phyloP scores from a whole-genome alignment of 2,329 filamentous ascomycete species.

The Beauveria asiatica region DNA sequence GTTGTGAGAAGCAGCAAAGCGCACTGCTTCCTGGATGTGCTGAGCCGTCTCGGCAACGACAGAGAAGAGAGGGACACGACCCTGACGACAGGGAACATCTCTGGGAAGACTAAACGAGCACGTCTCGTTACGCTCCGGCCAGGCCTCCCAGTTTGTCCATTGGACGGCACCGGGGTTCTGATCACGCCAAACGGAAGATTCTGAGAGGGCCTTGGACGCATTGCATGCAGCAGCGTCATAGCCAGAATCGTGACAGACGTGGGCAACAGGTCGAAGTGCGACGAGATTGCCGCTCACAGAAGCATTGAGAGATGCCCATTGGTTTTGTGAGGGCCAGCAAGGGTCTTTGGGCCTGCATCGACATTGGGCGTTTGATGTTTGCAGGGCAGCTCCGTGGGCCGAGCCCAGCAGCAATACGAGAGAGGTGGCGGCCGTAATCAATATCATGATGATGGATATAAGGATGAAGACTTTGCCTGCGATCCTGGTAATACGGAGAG shows the following conservation, averaged over 20 bases:
- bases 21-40: slow-evolving; percentile 29
- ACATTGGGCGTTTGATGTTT: slow-evolving; percentile 20
- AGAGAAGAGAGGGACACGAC: slow-evolving; percentile 28
- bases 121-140: slow-evolving; percentile 25
- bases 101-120: slow-evolving; percentile 25
- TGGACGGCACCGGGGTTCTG: slow-evolving; percentile 27
- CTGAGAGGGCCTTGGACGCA: slow-evolving; percentile 21
- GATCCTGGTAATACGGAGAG: neutral
- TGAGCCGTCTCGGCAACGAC: slow-evolving; percentile 22
- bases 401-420: neutral
- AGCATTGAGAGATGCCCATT: slow-evolving; percentile 41
- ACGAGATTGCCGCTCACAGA: slow-evolving; percentile 41
- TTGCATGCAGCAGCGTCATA: slow-evolving; percentile 36
- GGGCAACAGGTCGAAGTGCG: slow-evolving; percentile 39
- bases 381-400: neutral
- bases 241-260: slow-evolving; percentile 37
- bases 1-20: slow-evolving; percentile 25
- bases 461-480: neutral
- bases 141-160: slow-evolving; percentile 31
- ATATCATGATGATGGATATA: neutral
- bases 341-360: slow-evolving; percentile 39
- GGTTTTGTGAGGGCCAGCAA: slow-evolving; percentile 37
- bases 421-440: neutral
- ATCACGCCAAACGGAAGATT: slow-evolving; percentile 26
- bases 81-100: slow-evolving; percentile 22